Base-by-base conservation (phyloP, 768 basidiomycete species). In the Leccinellum luteum region DNA sequence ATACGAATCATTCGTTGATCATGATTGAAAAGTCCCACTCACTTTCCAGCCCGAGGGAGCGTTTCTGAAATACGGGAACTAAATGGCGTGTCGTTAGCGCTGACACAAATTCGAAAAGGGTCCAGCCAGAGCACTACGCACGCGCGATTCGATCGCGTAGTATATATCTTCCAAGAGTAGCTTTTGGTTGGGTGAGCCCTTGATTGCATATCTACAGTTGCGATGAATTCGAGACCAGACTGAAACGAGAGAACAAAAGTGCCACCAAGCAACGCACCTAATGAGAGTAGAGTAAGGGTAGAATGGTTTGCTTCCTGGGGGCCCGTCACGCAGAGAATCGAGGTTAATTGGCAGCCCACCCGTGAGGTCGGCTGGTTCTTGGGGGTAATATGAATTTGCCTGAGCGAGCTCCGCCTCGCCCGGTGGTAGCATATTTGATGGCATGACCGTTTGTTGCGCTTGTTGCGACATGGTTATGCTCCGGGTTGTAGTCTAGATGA, bases 21-120 rank as follows among this genome's bases (percentile, higher is more conserved):
- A 25, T 34, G 51, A 27, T 43, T 47, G 23, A 17, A 32, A 28
- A 44, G 15, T 15, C 3, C 48, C 49, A 73, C 86, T 81, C 66
- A 91, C 91, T 80, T 94, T 94, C 92, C 92, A 94, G n/a, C 92
- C 92, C 59, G 86, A 85, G 35, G 91, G 90, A 6, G 92, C 92
- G 28, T 81, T 85, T 73, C 91, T 77, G 76, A 94, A 94, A 71
- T 93, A 94, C 17, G 92, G 92, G 68, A 94, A 94, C 90, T 93
- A 68, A 50, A 54, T 35, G 54, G 55, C 54, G 47, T 52, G 53
- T 44, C 27, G 48, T 64, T 32, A 73, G 48, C 30, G 30, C 34
- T 9, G 44, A 60, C 3, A 7, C 10, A 45, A 27, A 28, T 32
- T 44, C 32, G 51, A 48, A 35, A 31, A 34, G 49, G 53, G 34